These are phyloP conservation scores for Zygoascus bituminiphila DNA, from an alignment of 805 yeast genomes.

Conservation along the genomic window DNA sequence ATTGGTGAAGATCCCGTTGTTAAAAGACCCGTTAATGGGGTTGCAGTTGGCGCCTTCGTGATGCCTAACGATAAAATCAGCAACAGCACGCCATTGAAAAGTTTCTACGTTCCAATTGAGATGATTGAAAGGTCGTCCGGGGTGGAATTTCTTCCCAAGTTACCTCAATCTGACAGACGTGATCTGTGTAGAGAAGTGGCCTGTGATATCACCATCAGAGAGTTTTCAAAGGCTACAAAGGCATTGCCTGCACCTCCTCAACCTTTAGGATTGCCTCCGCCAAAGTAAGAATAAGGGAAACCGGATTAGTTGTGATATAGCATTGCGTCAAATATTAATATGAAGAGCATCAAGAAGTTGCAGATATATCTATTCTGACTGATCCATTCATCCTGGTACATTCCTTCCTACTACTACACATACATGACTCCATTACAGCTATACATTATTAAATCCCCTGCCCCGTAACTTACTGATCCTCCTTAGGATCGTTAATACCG, in stretches of 20 bases:
- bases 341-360: too few species aligned
- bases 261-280: conserved; percentile 16
- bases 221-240: conserved; percentile 38
- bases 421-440: too few species aligned
- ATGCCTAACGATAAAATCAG: conserved; percentile 78
- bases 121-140: conserved; percentile 87
- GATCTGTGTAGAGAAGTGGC: conserved; percentile 71
- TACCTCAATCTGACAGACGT: conserved; percentile 48
- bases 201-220: conserved; percentile 76
- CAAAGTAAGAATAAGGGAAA: background rate
- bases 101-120: conserved; percentile 81
- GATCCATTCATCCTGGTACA: conserved; percentile 1
- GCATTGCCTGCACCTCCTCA: conserved; percentile 28
- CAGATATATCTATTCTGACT: background rate
- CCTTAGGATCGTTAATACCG: conserved; percentile 93
- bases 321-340: too few species aligned
- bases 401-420: too few species aligned
- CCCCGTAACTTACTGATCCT: conserved; percentile 50
- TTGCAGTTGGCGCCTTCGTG: conserved; percentile 88
- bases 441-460: too few species aligned
- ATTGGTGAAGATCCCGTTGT: conserved; percentile 56
- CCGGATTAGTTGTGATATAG: background rate
- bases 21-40: conserved; percentile 8
- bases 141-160: conserved; percentile 62
- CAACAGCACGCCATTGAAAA: conserved; percentile 59